Percentiles rank a stretch among this genome's conserved stretches.
Conservation (phyloP, 164 flowering plant species). For the Cinnamomum micranthum region DNA sequence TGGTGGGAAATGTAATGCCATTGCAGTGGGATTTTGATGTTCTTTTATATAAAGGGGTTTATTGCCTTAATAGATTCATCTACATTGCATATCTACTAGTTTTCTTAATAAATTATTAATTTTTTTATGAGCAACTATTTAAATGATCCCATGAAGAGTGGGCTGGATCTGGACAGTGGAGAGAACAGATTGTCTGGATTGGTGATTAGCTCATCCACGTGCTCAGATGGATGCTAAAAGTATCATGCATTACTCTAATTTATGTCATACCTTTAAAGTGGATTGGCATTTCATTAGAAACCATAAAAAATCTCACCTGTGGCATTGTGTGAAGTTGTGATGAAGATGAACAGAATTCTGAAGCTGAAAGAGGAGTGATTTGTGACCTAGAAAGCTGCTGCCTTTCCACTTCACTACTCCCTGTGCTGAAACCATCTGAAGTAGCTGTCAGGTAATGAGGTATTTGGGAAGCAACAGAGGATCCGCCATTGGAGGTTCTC, state of each 20-base stretch:
- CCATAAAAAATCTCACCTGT: slow-evolving; percentile 29
- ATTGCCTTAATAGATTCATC: too few species aligned
- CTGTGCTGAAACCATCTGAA: slow-evolving; percentile 15
- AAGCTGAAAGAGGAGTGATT: slow-evolving; percentile 12
- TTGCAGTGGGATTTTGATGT: too few species aligned
- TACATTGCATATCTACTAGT: too few species aligned
- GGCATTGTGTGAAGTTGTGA: slow-evolving; percentile 20
- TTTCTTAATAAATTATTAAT: too few species aligned
- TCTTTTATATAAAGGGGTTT: too few species aligned
- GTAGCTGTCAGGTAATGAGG: slow-evolving; percentile 12
- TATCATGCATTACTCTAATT: background rate
- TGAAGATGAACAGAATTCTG: slow-evolving; percentile 26
- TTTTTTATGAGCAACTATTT: background rate
- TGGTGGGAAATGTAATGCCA: too few species aligned
- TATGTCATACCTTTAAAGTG: background rate
- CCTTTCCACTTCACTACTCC: slow-evolving; percentile 26
- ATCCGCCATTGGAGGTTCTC: slow-evolving; percentile 9
- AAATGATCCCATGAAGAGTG: background rate
- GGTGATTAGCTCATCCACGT: too few species aligned
- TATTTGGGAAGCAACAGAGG: slow-evolving; percentile 25
- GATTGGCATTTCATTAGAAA: background rate
- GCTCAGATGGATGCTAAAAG: background rate
- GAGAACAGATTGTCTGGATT: background rate
- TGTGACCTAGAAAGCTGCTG: slow-evolving; percentile 29
- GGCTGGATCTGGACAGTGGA: background rate